Base-by-base conservation (phyloP, 257 asterid genomes). In the Echites panduratus region DNA sequence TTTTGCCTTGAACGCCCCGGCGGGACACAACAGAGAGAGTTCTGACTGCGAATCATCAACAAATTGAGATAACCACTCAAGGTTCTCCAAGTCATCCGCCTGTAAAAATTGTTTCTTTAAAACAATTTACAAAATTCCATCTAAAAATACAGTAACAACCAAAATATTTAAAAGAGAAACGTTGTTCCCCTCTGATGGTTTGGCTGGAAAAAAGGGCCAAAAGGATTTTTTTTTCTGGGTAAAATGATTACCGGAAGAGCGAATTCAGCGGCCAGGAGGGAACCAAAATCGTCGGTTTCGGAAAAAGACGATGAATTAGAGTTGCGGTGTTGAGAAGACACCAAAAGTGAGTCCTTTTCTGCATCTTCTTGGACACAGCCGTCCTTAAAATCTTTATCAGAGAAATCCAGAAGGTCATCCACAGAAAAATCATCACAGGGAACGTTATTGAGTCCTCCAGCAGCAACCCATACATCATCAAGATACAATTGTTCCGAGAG, bases 321-420 rank as follows among this genome's bases (percentile, higher is more conserved):
- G 75, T 70, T 84, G 44, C 76, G 84, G 68, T 84, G 83, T 22
- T 74, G 77, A 73, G 80, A 76, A 59, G 79, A 74, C 27, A 49
- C 66, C 65, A 71, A 69, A 50, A 77, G 56, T 6, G 59, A 77
- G 7, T 64, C 66, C 32, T 82, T 79, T 26, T 74, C 85, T 2
- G 82, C 87, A n/a, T 72, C 87, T 29, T 88, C 90, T 19, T 77
- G 76, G 0, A 73, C 61, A 35, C 76, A 70, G 13, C 71, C 86
- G 0, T 84, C 96, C 71, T 82, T 86, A 76, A 87, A 85, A 29
- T 86, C 92, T 49, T 89, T 86, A 7, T 86, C 97, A 64, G 98
- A 79, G 78, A 95, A 90, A 70, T 95, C 97, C 52, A 95, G 91
- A 22, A 95, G 97, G 75, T 95, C 99, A 54, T 95, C 99, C 17